phyloP scores from a whole-genome alignment of 2,329 filamentous ascomycete species.

The Scorias spongiosa region DNA sequence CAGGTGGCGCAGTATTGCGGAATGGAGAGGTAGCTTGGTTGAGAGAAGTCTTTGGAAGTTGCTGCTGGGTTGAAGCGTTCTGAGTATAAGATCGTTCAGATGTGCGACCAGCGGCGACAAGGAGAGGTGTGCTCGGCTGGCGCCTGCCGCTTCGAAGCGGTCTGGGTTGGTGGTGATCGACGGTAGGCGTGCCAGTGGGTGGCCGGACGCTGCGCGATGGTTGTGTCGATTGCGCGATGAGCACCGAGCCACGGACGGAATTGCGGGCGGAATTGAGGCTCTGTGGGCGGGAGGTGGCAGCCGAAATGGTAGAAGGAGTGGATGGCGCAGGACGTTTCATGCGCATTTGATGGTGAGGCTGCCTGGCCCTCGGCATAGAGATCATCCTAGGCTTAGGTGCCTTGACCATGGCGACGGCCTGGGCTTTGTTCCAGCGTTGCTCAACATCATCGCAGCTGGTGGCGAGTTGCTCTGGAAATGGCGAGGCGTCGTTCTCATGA shows the following conservation, averaged over 20 bases:
- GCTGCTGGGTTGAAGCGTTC: not conserved
- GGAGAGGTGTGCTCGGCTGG: not conserved
- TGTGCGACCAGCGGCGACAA: not conserved
- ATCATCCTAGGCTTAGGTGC: conserved; percentile 16
- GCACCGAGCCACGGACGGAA: not conserved
- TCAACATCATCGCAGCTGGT: conserved; percentile 8
- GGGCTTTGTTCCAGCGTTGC: conserved; percentile 13
- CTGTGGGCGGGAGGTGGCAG: not conserved
- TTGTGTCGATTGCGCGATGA: not conserved
- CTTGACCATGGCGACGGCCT: conserved; percentile 13
- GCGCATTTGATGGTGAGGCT: not conserved
- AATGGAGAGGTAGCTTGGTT: not conserved
- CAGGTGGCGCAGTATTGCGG: not conserved
- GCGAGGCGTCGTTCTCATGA: conserved; percentile 2
- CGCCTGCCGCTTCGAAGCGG: not conserved
- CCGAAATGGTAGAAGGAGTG: not conserved
- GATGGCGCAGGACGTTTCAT: not conserved
- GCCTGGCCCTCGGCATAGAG: conserved; percentile 9
- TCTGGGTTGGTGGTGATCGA: not conserved
- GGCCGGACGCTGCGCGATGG: not conserved
- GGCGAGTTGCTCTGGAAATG: conserved; percentile 11
- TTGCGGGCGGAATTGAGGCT: not conserved
- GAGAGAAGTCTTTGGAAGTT: not conserved
- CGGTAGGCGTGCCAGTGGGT: not conserved
- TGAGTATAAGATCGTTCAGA: not conserved